Base-by-base conservation (phyloP, 2,329 filamentous ascomycete species). In the Beauveria brongniartii region DNA sequence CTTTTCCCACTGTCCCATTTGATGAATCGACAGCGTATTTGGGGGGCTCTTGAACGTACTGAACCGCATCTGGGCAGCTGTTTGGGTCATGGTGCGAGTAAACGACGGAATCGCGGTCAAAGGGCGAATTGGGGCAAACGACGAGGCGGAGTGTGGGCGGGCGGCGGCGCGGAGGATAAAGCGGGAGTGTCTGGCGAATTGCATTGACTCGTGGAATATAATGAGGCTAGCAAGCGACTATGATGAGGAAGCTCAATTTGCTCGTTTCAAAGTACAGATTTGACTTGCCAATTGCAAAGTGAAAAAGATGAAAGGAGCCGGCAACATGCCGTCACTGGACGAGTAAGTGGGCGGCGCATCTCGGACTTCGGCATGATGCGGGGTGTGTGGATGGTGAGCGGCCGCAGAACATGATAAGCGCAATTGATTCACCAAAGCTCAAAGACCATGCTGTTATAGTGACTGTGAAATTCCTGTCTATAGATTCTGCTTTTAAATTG, bases 41-140 rank as follows among this genome's bases (percentile, higher is more conserved):
- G 22, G 34, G 12, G 34, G 34, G 59, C 18, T 55, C 7, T 61
- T 20, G n/a, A 67, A 67, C 73, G 67, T 66, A 75, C 73, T 69
- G 61, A 75, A 71, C 48, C 73, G 70, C 68, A 75, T 59, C 47
- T 65, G 63, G 9, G 62, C 47, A 30, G 59, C 59, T 47, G 64
- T 52, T 16, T 61, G 58, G 6, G 66, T 61, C 66, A 67, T 68
- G 22, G 52, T 63, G 26, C 61, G 61, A 24, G 48, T 16, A 34
- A 22, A 26, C 18, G 40, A 12, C 6, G 47, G 34, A 1, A n/a
- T 14, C 34, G 47, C 37, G 56, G 24, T 3, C 34, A 26, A 51
- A 4, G 14, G 46, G 48, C 37, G 34, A 24, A 58, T 50, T n/a
- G 48, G 30, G 24, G 24, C 46, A 30, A 18, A 10, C 18, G 30